These are phyloP conservation scores for Fraxinus latifolia DNA, from an alignment of 305 asterid species.

Conservation along the genomic window DNA sequence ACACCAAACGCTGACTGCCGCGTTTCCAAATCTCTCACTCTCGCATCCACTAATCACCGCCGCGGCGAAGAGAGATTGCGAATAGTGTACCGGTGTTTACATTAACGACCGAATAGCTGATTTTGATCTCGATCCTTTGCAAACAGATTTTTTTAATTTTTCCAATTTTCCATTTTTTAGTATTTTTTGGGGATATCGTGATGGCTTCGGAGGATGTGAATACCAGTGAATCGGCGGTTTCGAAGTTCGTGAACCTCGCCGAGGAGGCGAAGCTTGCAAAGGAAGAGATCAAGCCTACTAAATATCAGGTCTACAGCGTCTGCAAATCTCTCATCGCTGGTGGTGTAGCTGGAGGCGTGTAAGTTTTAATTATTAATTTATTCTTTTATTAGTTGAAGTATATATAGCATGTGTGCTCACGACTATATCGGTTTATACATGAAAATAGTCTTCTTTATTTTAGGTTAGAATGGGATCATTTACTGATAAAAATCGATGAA, in stretches of 20 bases:
- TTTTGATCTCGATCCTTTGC: slow-evolving; percentile 15
- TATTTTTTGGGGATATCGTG: slow-evolving; percentile 9
- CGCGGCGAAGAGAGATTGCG: slow-evolving; percentile 4
- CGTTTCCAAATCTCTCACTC: slow-evolving; percentile 7
- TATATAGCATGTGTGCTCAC: neutral
- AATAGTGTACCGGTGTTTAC: slow-evolving; percentile 1
- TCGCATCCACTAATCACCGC: neutral
- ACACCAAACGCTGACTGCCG: slow-evolving; percentile 20
- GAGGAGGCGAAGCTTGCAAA: slow-evolving; percentile 92
- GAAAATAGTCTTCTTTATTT: neutral
- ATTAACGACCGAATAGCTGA: neutral
- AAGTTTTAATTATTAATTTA: slow-evolving; percentile 24
- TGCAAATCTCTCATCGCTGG: slow-evolving; percentile 88
- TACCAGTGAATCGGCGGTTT: slow-evolving; percentile 68
- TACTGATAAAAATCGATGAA: neutral
- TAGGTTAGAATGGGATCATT: neutral
- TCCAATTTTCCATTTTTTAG: neutral
- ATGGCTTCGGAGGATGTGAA: slow-evolving; percentile 98
- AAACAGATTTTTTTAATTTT: neutral
- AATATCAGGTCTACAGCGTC: slow-evolving; percentile 55
- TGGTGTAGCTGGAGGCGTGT: slow-evolving; percentile 95
- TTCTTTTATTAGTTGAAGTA: neutral
- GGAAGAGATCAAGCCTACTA: slow-evolving; percentile 72
- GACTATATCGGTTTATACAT: neutral
- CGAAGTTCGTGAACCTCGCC: slow-evolving; percentile 86